A percentile compares a stretch with the other conserved stretches of the same genome.
Conservation (phyloP, 305 asterid genomes). For the Andrographis paniculata region DNA sequence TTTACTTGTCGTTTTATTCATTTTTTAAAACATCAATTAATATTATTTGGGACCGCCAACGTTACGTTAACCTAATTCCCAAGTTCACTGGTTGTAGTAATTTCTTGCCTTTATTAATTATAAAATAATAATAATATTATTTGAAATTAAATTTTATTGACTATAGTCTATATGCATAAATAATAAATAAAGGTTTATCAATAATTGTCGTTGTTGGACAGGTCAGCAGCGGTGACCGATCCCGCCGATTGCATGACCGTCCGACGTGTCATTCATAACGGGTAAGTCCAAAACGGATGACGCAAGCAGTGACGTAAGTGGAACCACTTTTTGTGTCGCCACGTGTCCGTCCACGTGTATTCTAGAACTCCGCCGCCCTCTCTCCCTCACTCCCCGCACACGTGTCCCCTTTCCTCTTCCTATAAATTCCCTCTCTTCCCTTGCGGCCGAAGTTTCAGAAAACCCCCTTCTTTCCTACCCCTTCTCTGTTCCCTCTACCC, state of each 20-base stretch:
- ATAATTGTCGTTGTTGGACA: too few relatives aligned
- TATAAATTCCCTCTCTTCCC: conserved; percentile 47
- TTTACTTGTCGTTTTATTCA: too few relatives aligned
- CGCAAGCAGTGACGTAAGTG: conserved; percentile 76
- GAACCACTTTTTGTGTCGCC: conserved; percentile 14
- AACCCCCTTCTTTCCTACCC: conserved; percentile 23
- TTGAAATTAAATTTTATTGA: too few relatives aligned
- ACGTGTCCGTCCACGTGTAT: conserved; percentile 55
- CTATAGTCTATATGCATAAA: too few relatives aligned
- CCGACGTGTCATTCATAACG: conserved; percentile 32
- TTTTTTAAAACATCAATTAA: too few relatives aligned
- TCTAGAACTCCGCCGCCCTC: conserved; percentile 45
- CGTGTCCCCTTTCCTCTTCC: conserved; percentile 32
- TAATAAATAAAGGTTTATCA: too few relatives aligned
- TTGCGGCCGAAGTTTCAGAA: conserved; percentile 52
- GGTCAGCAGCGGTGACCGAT: too few relatives aligned
- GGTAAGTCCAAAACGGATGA: conserved; percentile 38
- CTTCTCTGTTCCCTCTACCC: background rate
- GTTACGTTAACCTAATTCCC: too few relatives aligned
- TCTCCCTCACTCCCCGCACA: conserved; percentile 18
- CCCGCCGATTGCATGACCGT: conserved; percentile 31
- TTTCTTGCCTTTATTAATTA: too few relatives aligned
- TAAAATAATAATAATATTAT: too few relatives aligned
- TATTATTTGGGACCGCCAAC: too few relatives aligned
- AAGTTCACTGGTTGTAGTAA: too few relatives aligned